Base-by-base conservation (phyloP, 2,329 filamentous ascomycete species). In the Fusarium domesticum region DNA sequence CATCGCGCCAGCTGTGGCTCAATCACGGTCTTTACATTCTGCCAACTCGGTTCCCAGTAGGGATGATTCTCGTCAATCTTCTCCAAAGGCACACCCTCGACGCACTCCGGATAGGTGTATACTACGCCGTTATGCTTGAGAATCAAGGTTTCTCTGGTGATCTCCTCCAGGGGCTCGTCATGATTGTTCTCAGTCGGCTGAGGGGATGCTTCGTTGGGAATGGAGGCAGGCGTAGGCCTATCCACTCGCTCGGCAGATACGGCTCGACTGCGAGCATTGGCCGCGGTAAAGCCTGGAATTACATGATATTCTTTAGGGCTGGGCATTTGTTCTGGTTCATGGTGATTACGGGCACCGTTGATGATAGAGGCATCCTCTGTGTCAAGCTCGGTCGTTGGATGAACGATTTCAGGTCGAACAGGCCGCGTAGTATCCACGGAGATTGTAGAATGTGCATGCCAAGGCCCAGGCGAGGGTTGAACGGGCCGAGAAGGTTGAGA, bases 1-100 rank as follows among this genome's bases (percentile, higher is more conserved):
- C 76, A 80, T 31, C 68, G 69, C 6, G 70, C 64, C 6, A 78
- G 62, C 28, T 71, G 66, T 1, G 69, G 66, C 34, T 69, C 63
- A 6, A 79, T 71, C 6, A 70, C 50, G 1, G 60, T 58, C 42
- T 70, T 69, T 5, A 79, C 62, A 4, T 71, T 61, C 10, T 69
- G 68, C 78, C 78, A 82, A 4, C 70, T 68, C 0, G 69, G 59
- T 12, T 81, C 76, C 78, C 78, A 82, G 57, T 81, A 81, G 0
- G 75, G 72, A 32, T 81, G 72, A 6, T 55, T 61, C 14, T 69
- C 63, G 32, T 70, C 61, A 37, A 81, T 78, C 56, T 76, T 77
- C 30, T 65, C 70, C 3, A 80, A 51, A 1, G 78, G 78, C 1
- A 80, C 76, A 2, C 76, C 77, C 20, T 67, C 66, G 54, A 78